These are phyloP conservation scores for Trichoderma parareesei DNA, from an alignment of 495 filamentous ascomycete species.

Conservation along the genomic window DNA sequence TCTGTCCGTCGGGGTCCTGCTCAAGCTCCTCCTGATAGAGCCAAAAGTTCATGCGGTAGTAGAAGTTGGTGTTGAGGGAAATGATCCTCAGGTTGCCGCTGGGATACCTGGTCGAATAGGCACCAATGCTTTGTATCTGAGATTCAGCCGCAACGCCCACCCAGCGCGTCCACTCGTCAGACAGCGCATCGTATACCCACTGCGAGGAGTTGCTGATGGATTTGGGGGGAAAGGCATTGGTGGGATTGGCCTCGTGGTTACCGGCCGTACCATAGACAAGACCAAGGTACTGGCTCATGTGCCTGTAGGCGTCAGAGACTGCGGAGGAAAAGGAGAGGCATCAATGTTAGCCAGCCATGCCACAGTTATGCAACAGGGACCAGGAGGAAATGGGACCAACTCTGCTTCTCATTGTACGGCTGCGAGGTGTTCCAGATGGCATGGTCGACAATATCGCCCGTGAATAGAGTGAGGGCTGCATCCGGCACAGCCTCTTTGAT, in stretches of 20 bases:
- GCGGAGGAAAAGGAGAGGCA: background rate
- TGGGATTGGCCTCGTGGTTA: constrained; percentile 48
- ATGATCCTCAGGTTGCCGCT: constrained; percentile 43
- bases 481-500: constrained; percentile 32
- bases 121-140: constrained; percentile 33
- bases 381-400: background rate
- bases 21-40: constrained; percentile 42
- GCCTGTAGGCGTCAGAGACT: constrained; percentile 38
- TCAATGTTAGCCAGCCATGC: background rate
- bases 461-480: constrained; percentile 37
- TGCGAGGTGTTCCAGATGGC: constrained; percentile 31
- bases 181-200: constrained; percentile 46
- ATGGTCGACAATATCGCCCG: constrained; percentile 42
- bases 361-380: constrained; percentile 15
- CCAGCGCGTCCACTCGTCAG: constrained; percentile 39
- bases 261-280: constrained; percentile 43
- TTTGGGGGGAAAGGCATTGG: constrained; percentile 41
- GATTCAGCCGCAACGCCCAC: constrained; percentile 30
- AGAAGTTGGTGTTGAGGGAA: constrained; percentile 50
- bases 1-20: constrained; percentile 37
- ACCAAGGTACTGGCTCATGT: constrained; percentile 29
- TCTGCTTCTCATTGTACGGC: constrained; percentile 4
- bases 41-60: constrained; percentile 49
- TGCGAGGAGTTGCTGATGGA: constrained; percentile 28
- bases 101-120: constrained; percentile 40